A percentile compares a stretch with the other conserved stretches of the same genome.
phyloP scores from a whole-genome alignment of 2,329 filamentous ascomycete species.

The Parastagonospora nodorum region DNA sequence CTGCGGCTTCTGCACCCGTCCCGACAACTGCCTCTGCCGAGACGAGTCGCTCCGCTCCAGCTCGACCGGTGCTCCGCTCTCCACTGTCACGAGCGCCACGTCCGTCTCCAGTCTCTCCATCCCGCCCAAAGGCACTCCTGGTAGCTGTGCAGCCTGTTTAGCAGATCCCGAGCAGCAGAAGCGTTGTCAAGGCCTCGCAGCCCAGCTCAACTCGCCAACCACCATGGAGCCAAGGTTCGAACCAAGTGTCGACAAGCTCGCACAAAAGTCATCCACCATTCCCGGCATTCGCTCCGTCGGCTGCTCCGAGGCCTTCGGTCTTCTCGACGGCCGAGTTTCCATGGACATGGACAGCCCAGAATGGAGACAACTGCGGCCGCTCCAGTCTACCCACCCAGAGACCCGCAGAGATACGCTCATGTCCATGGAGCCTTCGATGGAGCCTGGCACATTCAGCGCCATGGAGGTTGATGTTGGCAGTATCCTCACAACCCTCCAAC shows the following conservation, averaged over 20 bases:
- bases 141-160: conserved; percentile 44
- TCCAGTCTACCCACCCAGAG: conserved; percentile 16
- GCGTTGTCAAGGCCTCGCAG: conserved; percentile 40
- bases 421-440: conserved; percentile 27
- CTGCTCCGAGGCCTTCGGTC: conserved; percentile 45
- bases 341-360: conserved; percentile 38
- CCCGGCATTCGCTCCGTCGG: conserved; percentile 32
- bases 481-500: conserved; percentile 43
- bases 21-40: conserved; percentile 37
- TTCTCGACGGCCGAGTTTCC: conserved; percentile 40
- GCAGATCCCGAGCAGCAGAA: conserved; percentile 40
- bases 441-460: conserved; percentile 40
- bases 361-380: conserved; percentile 39
- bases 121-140: conserved; percentile 26
- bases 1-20: conserved; percentile 43
- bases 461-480: conserved; percentile 45
- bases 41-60: conserved; percentile 21
- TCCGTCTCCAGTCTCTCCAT: conserved; percentile 1
- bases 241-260: conserved; percentile 20
- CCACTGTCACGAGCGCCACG: conserved; percentile 3
- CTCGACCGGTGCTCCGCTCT: conserved; percentile 8
- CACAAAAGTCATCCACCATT: conserved; percentile 12
- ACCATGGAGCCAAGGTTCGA: conserved; percentile 35
- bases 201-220: conserved; percentile 31
- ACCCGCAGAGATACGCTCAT: conserved; percentile 28